These are phyloP conservation scores for Entomortierella beljakovae DNA, from an alignment of 192 early-diverging fungal species.

Conservation along the genomic window DNA sequence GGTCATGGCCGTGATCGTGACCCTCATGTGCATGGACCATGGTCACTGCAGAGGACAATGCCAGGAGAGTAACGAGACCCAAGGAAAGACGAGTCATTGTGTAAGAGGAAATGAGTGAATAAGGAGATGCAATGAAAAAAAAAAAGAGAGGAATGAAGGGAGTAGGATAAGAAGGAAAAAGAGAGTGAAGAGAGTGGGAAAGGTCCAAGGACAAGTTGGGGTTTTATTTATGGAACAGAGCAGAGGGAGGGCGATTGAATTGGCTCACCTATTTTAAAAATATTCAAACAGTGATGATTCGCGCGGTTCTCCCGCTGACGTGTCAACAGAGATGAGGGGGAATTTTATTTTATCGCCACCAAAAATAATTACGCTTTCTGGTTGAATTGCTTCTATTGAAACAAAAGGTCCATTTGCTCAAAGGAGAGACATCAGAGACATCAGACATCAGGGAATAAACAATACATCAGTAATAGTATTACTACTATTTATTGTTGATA, in stretches of 20 bases:
- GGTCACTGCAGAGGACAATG: conserved; percentile 47
- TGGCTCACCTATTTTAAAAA: background rate
- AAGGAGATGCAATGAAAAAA: background rate
- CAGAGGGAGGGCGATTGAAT: background rate
- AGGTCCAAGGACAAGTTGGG: background rate
- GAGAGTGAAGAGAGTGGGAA: conserved; percentile 13
- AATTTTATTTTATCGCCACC: background rate
- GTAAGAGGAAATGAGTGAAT: background rate
- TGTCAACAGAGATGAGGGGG: conserved; percentile 10
- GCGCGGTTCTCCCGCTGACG: conserved; percentile 6
- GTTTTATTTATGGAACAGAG: too few species aligned
- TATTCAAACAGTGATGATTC: background rate
- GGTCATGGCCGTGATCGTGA: conserved; percentile 30
- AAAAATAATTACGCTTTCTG: conserved; percentile 28
- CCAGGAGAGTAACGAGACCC: conserved; percentile 42
- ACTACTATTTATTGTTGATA: too few species aligned
- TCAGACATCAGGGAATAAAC: too few species aligned
- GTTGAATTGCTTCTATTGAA: too few species aligned
- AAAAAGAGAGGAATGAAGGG: background rate
- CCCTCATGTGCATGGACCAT: conserved; percentile 50
- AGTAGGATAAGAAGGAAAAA: background rate
- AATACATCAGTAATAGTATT: too few species aligned
- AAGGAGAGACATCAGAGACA: too few species aligned
- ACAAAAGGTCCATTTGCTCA: too few species aligned
- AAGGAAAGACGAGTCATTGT: conserved; percentile 45